Percentiles rank a stretch among this genome's conserved stretches.
Conservation (phyloP, 805 yeast species). For the Candida broadrunensis region DNA sequence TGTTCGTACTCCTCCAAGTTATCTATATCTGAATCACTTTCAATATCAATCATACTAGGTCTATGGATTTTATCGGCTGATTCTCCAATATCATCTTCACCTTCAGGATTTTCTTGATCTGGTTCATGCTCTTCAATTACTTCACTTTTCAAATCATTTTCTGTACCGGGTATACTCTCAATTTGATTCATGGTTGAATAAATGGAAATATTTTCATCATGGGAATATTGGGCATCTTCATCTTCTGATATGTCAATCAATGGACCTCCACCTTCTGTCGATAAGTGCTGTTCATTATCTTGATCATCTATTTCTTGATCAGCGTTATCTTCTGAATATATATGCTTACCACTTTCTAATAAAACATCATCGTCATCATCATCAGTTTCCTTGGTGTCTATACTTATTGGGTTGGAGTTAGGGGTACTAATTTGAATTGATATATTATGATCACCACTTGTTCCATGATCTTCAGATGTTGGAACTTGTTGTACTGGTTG, state of each 20-base stretch:
- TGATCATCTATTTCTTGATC: constrained; percentile 4
- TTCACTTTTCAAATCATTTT: constrained; percentile 15
- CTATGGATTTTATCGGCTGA: not conserved
- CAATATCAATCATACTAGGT: not conserved
- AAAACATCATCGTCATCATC: not conserved
- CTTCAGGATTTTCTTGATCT: not conserved
- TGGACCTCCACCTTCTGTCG: not conserved
- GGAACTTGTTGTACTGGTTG: not conserved
- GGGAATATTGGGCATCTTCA: constrained; percentile 1
- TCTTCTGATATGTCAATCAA: not conserved
- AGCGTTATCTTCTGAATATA: not conserved
- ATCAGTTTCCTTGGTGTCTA: not conserved
- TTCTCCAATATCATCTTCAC: not conserved
- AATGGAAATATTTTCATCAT: constrained; percentile 5
- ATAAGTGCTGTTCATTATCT: not conserved
- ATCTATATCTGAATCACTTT: constrained; percentile 13
- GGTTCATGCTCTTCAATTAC: constrained; percentile 10
- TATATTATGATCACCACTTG: not conserved
- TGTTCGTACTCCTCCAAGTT: constrained; percentile 16
- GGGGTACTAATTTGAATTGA: not conserved
- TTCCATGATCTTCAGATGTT: not conserved
- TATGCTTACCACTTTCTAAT: not conserved
- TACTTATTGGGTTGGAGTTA: too few species aligned
- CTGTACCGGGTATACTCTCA: not conserved
- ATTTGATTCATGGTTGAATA: constrained; percentile 1